Percentiles rank a stretch among this genome's conserved stretches.
Evolutionary conservation across 2,329 filamentous ascomycete genomes (phyloP).

Genomic region (Shiraia bambusicola): DNA sequence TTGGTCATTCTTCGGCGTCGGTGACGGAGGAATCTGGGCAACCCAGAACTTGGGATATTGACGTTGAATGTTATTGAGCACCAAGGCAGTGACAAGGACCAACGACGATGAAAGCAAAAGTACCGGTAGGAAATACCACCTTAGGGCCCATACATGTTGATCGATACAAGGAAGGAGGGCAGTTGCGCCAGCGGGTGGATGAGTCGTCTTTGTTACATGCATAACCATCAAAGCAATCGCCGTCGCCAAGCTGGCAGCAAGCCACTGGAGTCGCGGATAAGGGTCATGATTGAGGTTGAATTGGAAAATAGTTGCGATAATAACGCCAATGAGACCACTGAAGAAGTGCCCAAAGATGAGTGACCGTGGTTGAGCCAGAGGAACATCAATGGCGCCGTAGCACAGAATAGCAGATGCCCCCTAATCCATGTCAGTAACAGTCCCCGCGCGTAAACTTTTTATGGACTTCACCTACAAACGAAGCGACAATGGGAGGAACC

Average conservation of each 20-base stretch:
- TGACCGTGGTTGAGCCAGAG: constrained; percentile 50
- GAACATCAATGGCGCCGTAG: constrained; percentile 49
- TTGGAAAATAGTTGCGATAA: constrained; percentile 47
- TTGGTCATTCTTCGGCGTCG: constrained; percentile 15
- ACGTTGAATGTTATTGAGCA: constrained; percentile 50
- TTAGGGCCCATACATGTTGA: constrained; percentile 40
- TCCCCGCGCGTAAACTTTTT: neutral
- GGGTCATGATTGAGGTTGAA: constrained; percentile 35
- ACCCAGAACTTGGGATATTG: constrained; percentile 52
- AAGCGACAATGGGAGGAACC: constrained; percentile 47
- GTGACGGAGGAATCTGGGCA: constrained; percentile 36
- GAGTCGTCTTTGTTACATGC: constrained; percentile 50
- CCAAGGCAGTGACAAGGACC: constrained; percentile 43
- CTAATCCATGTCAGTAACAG: constrained; percentile 21
- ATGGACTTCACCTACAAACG: constrained; percentile 30
- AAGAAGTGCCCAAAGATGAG: constrained; percentile 50
- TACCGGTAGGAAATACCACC: constrained; percentile 48
- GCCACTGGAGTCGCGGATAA: constrained; percentile 43
- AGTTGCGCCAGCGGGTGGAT: constrained; percentile 52
- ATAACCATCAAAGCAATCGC: constrained; percentile 49
- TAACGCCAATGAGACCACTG: constrained; percentile 48
- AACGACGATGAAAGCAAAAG: constrained; percentile 45
- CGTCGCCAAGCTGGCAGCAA: constrained; percentile 47
- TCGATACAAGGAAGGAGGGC: constrained; percentile 48
- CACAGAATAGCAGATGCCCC: constrained; percentile 51